phyloP scores from a whole-genome alignment of 2,329 filamentous ascomycete genomes.

The Aspergillus unguis region DNA sequence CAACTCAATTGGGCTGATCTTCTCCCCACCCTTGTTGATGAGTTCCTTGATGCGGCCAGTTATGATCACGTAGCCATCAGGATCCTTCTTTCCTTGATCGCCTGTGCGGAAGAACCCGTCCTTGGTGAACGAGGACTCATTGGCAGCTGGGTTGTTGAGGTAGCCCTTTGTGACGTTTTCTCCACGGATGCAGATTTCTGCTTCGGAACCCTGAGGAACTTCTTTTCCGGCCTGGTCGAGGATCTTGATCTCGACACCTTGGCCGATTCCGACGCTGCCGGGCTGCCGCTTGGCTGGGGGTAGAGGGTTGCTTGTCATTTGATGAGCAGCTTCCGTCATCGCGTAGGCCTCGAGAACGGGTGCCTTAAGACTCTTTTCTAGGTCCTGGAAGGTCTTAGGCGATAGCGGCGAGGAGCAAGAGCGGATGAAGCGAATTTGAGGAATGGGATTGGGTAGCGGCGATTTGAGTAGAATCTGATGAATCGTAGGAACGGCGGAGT shows the following conservation, averaged over 20 bases:
- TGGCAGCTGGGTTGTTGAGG: slow-evolving; percentile 76
- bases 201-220: slow-evolving; percentile 66
- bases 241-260: slow-evolving; percentile 78
- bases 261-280: slow-evolving; percentile 76
- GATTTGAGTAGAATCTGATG: slow-evolving; percentile 82
- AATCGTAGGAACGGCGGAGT: slow-evolving; percentile 88
- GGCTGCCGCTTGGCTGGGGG: slow-evolving; percentile 72
- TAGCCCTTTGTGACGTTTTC: slow-evolving; percentile 83
- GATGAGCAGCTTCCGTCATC: slow-evolving; percentile 78
- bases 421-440: slow-evolving; percentile 78
- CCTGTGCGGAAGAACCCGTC: slow-evolving; percentile 84
- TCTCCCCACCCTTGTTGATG: slow-evolving; percentile 85
- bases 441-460: slow-evolving; percentile 64
- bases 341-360: slow-evolving; percentile 87
- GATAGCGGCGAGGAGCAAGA: slow-evolving; percentile 82
- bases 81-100: slow-evolving; percentile 77
- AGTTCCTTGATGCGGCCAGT: slow-evolving; percentile 92
- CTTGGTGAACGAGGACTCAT: slow-evolving; percentile 68
- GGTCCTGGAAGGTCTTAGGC: slow-evolving; percentile 74
- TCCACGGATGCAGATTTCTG: slow-evolving; percentile 78
- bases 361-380: slow-evolving; percentile 71
- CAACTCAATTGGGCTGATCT: slow-evolving; percentile 83
- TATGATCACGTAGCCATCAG: slow-evolving; percentile 78
- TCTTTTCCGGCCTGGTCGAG: slow-evolving; percentile 67
- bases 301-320: slow-evolving; percentile 57